Percentiles rank a stretch among this genome's conserved stretches.
Evolutionary conservation across 768 basidiomycete species (phyloP).

Genomic region (Suillus spraguei): DNA sequence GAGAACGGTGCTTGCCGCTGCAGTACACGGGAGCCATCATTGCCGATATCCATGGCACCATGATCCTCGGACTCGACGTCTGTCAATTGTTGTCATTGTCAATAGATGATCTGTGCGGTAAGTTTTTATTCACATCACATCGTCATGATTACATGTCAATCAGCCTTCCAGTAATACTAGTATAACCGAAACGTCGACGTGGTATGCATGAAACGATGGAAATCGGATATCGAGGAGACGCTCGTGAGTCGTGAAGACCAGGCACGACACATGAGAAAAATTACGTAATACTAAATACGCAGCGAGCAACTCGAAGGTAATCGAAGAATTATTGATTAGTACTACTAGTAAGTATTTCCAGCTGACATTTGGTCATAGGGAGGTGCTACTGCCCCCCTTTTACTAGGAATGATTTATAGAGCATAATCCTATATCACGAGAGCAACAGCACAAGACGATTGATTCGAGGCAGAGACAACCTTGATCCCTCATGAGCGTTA

Average conservation of each 20-base stretch:
- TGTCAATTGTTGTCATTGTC: too few relatives aligned
- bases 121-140: too few relatives aligned
- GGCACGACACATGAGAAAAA: too few relatives aligned
- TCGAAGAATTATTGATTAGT: not conserved
- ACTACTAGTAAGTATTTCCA: not conserved
- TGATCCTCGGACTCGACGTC: too few relatives aligned
- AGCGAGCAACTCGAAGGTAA: not conserved
- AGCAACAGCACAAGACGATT: not conserved
- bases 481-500: not conserved
- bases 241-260: too few relatives aligned
- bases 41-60: too few relatives aligned
- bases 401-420: not conserved
- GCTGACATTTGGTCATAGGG: not conserved
- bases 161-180: not conserved
- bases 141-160: too few relatives aligned
- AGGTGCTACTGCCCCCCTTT: not conserved
- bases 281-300: too few relatives aligned
- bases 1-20: too few relatives aligned
- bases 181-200: not conserved
- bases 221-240: too few relatives aligned
- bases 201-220: not conserved
- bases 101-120: too few relatives aligned
- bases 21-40: too few relatives aligned
- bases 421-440: not conserved
- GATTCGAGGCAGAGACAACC: not conserved